Evolutionary conservation across 352 stramenopile species (phyloP), one percentile per base, ranked within the genome.

Genomic region (Globisporangium rhizosaccharum): DNA sequence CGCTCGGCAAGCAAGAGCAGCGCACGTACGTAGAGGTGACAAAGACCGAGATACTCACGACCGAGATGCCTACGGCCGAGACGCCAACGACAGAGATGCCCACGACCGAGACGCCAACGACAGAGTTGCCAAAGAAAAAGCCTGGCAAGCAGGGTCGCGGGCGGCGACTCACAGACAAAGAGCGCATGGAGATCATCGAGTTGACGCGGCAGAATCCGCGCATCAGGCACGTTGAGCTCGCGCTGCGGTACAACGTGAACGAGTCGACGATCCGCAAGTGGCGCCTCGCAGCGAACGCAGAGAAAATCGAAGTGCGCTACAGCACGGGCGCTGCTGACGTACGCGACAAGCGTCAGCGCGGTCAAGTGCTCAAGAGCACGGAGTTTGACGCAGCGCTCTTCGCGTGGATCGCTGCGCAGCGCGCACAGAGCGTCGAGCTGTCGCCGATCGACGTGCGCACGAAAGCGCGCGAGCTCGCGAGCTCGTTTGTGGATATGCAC

Each of bases 151-250:
- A 80, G 50, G 71, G 75, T 51, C 57, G 59, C 20, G 76, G 75
- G 1, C 68, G 69, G 23, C 71, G 78, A 2, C 67, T 88, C 28
- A 88, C 78, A 4, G 78, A 85, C 63, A 72, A 67, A 53, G 73
- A 88, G 70, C 77, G 77, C 58, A 67, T 87, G 63, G 73, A 85
- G 62, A 87, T 85, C 71, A 75, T 82, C 53, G 72, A 70, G 57
- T 51, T 83, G 36, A 76, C 73, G 56, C 72, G 73, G 17, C 51
- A 69, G 59, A 66, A 86, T 57, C 73, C 73, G 30, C 59, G 62
- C 26, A 62, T 86, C 51, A 75, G 65, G 49, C 73, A 86, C 61
- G 73, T 82, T 15, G 71, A 79, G 58, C 71, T 83, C 44, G 76
- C 73, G 8, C 53, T 53, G 56, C 70, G 63, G 58, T 86, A 79